Evolutionary conservation across 305 asterid genomes (phyloP), one percentile per base, ranked within the genome.

Genomic region (Solanum hybrid): DNA sequence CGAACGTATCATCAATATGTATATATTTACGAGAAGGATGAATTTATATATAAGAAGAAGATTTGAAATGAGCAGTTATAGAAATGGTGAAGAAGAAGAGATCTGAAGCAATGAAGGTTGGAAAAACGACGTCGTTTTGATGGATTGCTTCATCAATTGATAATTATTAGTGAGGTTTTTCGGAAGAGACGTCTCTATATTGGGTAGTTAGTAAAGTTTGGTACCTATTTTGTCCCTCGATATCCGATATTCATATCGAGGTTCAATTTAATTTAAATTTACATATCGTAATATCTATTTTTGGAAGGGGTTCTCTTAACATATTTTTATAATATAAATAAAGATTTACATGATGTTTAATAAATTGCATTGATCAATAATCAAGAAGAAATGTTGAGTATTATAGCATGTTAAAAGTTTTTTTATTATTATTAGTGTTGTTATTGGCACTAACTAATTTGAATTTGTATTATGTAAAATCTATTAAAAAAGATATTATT

Each of bases 121-220:
- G 0, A 3, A 8, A 6, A 75, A 4, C 92, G 89, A 75, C 72
- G 92, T 88, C 88, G 90, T 85, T 69, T 42, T 26, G 16, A 16
- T 14, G 0, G 7, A 26, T 86, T 75, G 36, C 79, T 75, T 75
- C 38, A 14, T 20, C 38, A 73, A 73, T 94, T 95, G 95, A 89
- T 89, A 91, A 92, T 27, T 72, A 29, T 29, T 75, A 13, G 12
- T 31, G n/a, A 76, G 81, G 84, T 35, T 34, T 76, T 36, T 26
- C 26, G 66, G 60, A 38, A 31, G 60, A 16, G 60, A 40, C 20
- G 85, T 27, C 66, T 77, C 79, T 89, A n/a, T 87, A 87, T 80
- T 80, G 35, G 88, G 88, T 90, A 31, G 91, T 90, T 86, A 71
- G 91, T 56, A 79, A 20, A 60, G 71, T 60, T 60, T 60, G 11